Evolutionary conservation across 2,329 filamentous ascomycete genomes (phyloP).

Genomic region (Aspergillus sp.): DNA sequence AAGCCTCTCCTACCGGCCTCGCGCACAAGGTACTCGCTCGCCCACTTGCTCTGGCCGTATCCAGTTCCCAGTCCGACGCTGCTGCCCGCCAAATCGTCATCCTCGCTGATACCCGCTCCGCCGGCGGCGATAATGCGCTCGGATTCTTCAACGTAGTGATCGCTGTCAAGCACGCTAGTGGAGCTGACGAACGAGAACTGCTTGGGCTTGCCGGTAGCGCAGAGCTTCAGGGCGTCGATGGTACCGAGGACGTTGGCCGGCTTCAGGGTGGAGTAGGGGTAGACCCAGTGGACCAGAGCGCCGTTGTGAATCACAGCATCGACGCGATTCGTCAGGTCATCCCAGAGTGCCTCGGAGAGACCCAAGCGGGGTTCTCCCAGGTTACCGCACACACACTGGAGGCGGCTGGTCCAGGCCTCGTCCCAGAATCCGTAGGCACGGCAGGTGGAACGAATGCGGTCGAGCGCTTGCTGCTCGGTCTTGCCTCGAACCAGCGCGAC

Average conservation of each 20-base stretch:
- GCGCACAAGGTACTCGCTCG: constrained; percentile 67
- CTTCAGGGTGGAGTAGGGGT: constrained; percentile 70
- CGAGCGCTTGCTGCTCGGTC: constrained; percentile 58
- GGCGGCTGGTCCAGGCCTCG: constrained; percentile 59
- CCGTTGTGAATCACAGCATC: constrained; percentile 83
- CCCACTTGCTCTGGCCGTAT: constrained; percentile 93
- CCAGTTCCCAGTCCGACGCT: constrained; percentile 76
- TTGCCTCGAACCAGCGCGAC: constrained; percentile 75
- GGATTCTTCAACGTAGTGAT: constrained; percentile 76
- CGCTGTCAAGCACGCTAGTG: constrained; percentile 77
- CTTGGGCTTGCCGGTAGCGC: constrained; percentile 75
- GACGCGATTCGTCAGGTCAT: constrained; percentile 61
- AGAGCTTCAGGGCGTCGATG: constrained; percentile 72
- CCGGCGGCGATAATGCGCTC: constrained; percentile 61
- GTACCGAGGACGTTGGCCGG: constrained; percentile 79
- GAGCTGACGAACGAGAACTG: constrained; percentile 78
- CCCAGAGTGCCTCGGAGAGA: constrained; percentile 65
- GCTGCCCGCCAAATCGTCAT: constrained; percentile 76
- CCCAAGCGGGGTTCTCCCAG: constrained; percentile 72
- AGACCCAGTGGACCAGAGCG: constrained; percentile 76
- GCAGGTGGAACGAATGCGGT: constrained; percentile 66
- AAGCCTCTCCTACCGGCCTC: constrained; percentile 78
- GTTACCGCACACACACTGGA: constrained; percentile 71
- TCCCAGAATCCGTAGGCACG: constrained; percentile 79
- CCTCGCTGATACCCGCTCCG: constrained; percentile 66